Base-by-base conservation (phyloP, 2,329 filamentous ascomycete species). In the Dryadomyces quercus-mongolicae region DNA sequence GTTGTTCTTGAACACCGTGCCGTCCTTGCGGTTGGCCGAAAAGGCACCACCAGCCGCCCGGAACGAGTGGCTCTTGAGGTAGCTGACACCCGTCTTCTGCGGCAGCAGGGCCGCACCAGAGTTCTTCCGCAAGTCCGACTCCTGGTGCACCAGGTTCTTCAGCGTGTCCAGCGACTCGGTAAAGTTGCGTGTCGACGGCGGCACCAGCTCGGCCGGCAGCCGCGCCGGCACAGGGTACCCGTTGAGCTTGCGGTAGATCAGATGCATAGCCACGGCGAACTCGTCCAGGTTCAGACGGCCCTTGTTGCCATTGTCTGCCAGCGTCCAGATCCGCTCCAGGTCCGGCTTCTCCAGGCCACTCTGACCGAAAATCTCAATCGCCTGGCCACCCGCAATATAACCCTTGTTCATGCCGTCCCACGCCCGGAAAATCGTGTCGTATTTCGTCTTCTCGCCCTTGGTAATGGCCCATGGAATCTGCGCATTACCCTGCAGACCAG, bases 381-480 rank as follows among this genome's bases (percentile, higher is more conserved):
- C 92, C 62, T 93, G 89, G 61, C 88, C 87, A 52, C 93, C 93
- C 49, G 84, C 86, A 65, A 98, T 94, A 63, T 85, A 95, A 0
- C 93, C 93, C 68, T 94, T 96, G 59, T 84, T 81, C 59, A 98
- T 81, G 2, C 93, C 93, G 70, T 98, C 93, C 93, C 93, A 98
- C 5, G 91, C 91, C 60, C 84, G 87, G 75, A 98, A 98, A 38
- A 97, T 81, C 57, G 89, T 81, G 68, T 98, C 93, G 62, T 98
- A 98, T 59, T 94, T 86, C 57, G 87, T 92, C 76, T 98, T 98
- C 70, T 98, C 93, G 59, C 96, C 91, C 68, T 98, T 98, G 5
- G 93, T 98, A 57, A 98, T 93, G 16, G 93, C 91, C 93, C 93
- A 98, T 0, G 93, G 93, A 64, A 98, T 92, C 8, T 89, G 92